phyloP scores from a whole-genome alignment of 164 flowering plant genomes.

The Umbellularia californica region DNA sequence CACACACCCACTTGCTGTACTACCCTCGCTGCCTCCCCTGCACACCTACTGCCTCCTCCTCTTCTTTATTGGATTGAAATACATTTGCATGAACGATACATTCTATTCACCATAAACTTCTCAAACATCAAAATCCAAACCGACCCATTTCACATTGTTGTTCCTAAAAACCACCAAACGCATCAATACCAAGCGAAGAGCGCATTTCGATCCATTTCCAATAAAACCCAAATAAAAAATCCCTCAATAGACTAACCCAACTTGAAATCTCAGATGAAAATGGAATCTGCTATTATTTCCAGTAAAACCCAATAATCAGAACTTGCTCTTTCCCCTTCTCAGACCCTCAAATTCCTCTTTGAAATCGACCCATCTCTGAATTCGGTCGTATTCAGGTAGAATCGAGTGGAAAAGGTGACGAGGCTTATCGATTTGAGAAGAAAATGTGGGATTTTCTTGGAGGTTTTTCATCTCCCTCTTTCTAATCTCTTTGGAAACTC shows the following conservation, averaged over 20 bases:
- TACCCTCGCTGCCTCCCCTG: too few relatives aligned
- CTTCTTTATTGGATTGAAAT: too few relatives aligned
- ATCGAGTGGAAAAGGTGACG: not conserved
- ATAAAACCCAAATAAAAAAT: not conserved
- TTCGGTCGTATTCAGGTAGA: not conserved
- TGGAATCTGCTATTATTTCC: not conserved
- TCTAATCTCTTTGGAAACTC: not conserved
- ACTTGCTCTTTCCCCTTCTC: not conserved
- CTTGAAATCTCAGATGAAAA: not conserved
- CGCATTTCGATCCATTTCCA: not conserved
- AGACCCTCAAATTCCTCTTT: not conserved
- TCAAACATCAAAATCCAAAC: not conserved
- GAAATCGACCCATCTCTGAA: not conserved
- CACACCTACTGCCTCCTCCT: too few relatives aligned
- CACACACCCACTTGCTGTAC: too few relatives aligned
- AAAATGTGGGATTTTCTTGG: too few relatives aligned
- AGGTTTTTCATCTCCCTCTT: not conserved
- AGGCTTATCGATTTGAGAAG: not conserved
- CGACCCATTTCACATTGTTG: not conserved
- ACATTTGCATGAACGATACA: not conserved
- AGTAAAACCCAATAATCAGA: not conserved
- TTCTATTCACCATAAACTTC: not conserved
- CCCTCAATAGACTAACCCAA: not conserved
- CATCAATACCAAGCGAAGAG: not conserved
- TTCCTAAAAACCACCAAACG: not conserved